Base-by-base conservation (phyloP, 257 asterid species). In the Primulina tabacum region DNA sequence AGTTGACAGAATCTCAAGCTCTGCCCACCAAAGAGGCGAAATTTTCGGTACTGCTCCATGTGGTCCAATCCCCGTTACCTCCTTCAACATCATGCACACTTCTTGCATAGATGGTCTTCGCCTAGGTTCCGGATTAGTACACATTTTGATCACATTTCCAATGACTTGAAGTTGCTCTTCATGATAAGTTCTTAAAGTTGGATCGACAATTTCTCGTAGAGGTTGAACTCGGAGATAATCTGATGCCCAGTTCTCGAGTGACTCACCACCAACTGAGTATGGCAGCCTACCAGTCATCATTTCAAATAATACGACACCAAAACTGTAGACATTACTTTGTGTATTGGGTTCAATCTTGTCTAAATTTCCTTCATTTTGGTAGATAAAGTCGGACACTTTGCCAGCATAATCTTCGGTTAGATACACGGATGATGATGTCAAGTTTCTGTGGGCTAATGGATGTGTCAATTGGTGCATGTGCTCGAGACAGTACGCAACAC, bases 1-100 rank as follows among this genome's bases (percentile, higher is more conserved):
- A 56, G 81, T 73, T 8, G 97, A 87, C 59, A 82, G 77, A 66
- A 90, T 89, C 86, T 91, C 97, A 38, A 94, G 89, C 71, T 94
- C 99, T 28, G 97, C 97, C 96, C 97, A 90, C 99, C 99, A 94
- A 56, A 89, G 92, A 10, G 96, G 95, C 1, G 99, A 94, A 32
- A 88, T 50, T 79, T 81, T 88, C n/a, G 99, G 99, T 2, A 79
- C 57, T 0, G 97, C 99, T n/a, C 82, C 92, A 24, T 91, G 96
- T 1, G 93, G 96, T 30, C 80, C 90, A 8, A 94, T 88, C 53
- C 82, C 88, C 0, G 96, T 94, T 61, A 89, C 80, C 83, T 74
- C 90, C 75, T 93, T 88, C 83, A 94, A 71, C 71, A 81, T 79
- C 12, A 70, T 73, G 18, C 85, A 73, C 40, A 86, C 88, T 64